Conservation (phyloP, 83 land plant species). For the Thuja plicata region DNA sequence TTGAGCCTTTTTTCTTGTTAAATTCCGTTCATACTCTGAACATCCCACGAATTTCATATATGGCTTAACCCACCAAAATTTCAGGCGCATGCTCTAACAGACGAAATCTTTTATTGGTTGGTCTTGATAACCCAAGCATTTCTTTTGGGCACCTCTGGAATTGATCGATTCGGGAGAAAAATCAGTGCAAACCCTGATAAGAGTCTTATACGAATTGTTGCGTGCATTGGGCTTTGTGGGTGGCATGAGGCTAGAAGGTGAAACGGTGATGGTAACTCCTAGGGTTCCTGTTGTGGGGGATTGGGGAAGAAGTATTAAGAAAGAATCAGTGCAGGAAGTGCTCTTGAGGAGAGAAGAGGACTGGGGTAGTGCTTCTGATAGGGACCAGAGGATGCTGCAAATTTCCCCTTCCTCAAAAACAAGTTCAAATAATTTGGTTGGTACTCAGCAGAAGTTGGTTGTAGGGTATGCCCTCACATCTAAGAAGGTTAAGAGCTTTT, state of each 20-base stretch:
- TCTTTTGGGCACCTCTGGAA: neutral
- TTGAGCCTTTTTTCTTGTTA: too few relatives aligned
- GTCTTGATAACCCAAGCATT: neutral
- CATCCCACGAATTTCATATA: neutral
- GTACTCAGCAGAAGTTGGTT: constrained; percentile 24
- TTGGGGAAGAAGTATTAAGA: constrained; percentile 16
- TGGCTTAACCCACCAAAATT: neutral
- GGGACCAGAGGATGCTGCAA: constrained; percentile 8
- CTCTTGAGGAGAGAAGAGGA: constrained; percentile 1
- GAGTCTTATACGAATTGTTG: neutral
- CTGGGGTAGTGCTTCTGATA: neutral
- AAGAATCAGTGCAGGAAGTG: constrained; percentile 8
- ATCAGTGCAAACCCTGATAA: neutral
- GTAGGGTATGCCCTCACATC: constrained; percentile 80
- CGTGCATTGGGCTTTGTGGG: neutral
- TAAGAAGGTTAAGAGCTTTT: constrained; percentile 72
- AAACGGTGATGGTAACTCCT: constrained; percentile 14
- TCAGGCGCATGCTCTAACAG: neutral
- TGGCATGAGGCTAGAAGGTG: constrained; percentile 11
- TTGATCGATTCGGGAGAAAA: neutral
- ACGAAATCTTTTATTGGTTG: neutral
- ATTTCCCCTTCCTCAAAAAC: neutral
- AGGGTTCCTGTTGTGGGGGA: constrained; percentile 11
- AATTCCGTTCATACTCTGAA: neutral
- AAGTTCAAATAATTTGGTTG: neutral